Conservation (phyloP, 2,329 filamentous ascomycete genomes). For the Hymenoscyphus linearis region DNA sequence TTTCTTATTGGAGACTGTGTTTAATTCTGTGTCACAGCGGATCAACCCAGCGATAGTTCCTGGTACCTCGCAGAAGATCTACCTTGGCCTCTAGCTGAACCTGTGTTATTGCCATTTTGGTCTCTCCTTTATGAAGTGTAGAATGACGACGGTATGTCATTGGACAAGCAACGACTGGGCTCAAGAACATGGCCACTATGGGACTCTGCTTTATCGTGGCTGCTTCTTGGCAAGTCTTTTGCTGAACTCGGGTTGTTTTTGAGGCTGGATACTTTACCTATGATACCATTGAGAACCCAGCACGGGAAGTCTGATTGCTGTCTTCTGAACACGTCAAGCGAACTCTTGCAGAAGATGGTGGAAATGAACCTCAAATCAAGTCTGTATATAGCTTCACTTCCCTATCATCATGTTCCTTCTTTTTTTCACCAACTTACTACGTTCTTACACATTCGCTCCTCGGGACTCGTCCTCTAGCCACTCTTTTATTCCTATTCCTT, state of each 20-base stretch:
- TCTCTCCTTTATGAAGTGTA: neutral
- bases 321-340: neutral
- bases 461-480: slow-evolving; percentile 6
- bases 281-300: neutral
- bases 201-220: neutral
- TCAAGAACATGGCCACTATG: neutral
- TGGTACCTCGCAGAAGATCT: slow-evolving; percentile 2
- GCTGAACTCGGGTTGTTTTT: neutral
- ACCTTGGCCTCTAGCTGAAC: neutral
- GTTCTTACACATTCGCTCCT: slow-evolving; percentile 6
- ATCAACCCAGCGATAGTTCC: neutral
- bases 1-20: neutral
- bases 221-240: neutral
- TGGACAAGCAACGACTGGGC: neutral
- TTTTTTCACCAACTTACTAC: slow-evolving; percentile 3
- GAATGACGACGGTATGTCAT: neutral
- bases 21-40: neutral
- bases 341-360: neutral
- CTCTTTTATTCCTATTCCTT: slow-evolving; percentile 4
- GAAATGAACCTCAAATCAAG: slow-evolving; percentile 4
- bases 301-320: neutral
- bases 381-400: slow-evolving; percentile 11
- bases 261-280: neutral
- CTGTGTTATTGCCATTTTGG: neutral
- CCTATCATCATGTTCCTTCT: neutral